Conservation (phyloP, 140 eudicot species). For the Cichorium intybus region DNA sequence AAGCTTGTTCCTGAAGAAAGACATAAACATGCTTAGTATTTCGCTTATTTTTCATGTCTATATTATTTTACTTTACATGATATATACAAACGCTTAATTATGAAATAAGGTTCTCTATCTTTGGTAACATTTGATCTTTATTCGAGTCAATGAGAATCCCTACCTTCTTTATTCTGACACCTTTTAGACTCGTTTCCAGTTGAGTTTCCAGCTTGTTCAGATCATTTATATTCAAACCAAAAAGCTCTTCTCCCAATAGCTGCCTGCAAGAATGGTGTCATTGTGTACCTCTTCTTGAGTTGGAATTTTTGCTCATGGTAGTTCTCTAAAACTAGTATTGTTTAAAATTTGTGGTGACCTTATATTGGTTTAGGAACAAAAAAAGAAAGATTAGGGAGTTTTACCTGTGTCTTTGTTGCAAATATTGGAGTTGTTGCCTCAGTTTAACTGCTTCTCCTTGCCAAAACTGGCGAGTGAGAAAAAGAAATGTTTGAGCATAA, state of each 20-base stretch:
- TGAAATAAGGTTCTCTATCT: neutral
- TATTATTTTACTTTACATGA: too few species aligned
- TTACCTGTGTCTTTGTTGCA: constrained; percentile 59
- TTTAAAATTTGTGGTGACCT: neutral
- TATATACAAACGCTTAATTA: neutral
- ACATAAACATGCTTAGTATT: constrained; percentile 19
- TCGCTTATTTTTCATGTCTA: too few species aligned
- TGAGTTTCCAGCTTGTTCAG: constrained; percentile 48
- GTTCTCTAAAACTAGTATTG: neutral
- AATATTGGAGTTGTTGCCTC: constrained; percentile 46
- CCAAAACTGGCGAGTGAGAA: constrained; percentile 37
- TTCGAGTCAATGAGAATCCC: constrained; percentile 2
- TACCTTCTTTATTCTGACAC: constrained; percentile 60
- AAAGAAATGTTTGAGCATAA: constrained; percentile 8
- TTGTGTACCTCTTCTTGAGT: too few species aligned
- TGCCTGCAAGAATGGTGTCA: constrained; percentile 47
- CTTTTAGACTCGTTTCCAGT: constrained; percentile 52
- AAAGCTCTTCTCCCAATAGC: constrained; percentile 62
- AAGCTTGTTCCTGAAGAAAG: constrained; percentile 53
- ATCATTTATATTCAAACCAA: constrained; percentile 51
- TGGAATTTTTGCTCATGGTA: too few species aligned
- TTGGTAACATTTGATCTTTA: too few species aligned
- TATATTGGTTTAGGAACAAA: neutral
- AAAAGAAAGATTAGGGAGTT: constrained; percentile 14
- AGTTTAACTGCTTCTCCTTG: constrained; percentile 50